Base-by-base conservation (phyloP, 2,329 filamentous ascomycete species). In the Penicillium sp. region DNA sequence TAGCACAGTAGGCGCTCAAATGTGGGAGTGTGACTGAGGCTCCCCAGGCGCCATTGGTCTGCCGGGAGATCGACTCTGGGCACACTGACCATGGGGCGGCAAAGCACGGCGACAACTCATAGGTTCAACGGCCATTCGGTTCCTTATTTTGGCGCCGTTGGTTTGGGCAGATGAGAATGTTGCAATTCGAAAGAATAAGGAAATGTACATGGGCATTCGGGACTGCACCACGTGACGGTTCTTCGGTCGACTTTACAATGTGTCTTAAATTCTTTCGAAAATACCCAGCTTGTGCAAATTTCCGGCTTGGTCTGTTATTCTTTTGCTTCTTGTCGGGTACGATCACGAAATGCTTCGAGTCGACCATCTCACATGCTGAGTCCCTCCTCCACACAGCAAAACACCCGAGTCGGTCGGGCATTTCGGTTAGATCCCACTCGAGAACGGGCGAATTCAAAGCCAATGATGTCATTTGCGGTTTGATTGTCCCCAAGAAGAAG, bases 391-490 rank as follows among this genome's bases (percentile, higher is more conserved):
- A 44, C 50, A 44, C 33, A 36, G 11, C 16, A 38, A 33, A 50
- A 45, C 49, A 51, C 16, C 40, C 55, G 28, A 55, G 42, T 44
- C 31, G n/a, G 48, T 44, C 50, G 46, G 40, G 44, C 18, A 25
- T 18, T 52, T 49, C 52, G 45, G 56, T 36, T 50, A 51, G 39
- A 51, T 60, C 28, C 49, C 16, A 25, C 48, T 50, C 45, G 18
- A 51, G 40, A 43, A 28, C 30, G 33, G 18, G 11, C 46, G 39
- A 20, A 14, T 36, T 14, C 40, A 31, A 13, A 10, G n/a, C 31
- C 30, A 9, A 56, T 62, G 60, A 61, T 62, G 60, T 62, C 58
- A 61, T 50, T 31, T 33, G n/a, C 35, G 31, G 45, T 49, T 27
- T 6, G 27, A 44, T 38, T 39, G n/a, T 24, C 45, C 39, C 44